Evolutionary conservation across 441 rosid genomes (phyloP), one percentile per base, ranked within the genome.

Genomic region (Gossypium lobatum): DNA sequence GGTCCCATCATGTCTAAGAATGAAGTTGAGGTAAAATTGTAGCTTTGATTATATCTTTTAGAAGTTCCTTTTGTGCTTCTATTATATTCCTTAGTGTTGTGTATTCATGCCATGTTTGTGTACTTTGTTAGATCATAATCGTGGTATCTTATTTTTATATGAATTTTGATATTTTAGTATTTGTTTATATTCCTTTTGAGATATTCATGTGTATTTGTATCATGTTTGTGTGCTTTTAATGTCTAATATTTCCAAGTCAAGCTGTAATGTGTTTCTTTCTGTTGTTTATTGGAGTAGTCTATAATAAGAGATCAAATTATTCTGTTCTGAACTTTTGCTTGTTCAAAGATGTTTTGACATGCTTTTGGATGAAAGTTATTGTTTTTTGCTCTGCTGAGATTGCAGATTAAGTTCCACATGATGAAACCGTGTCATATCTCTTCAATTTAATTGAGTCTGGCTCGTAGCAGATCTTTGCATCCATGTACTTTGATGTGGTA

Each of bases 1-100:
- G 20, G 26, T 73, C 42, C 97, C 53, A 83, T 96, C 71, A 87
- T 74, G 81, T 96, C 99, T 28, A 92, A 92, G 87, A 92, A 96
- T 78, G 99, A 96, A 79, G 77, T 87, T 77, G 77, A 80, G 88
- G 98, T 92, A 90, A 10, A 0, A 64, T 70, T 74, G 17, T 23
- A 14, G 48, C 57, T 60, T 53, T 26, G 70, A 6, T 31, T 31
- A 31, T 5, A 31, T 31, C 37, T 1, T 48, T 34, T 26, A 9
- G 39, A 50, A 37, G 18, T 70, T 6, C 21, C 14, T 65, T 72
- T 62, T 46, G 16, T 60, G 16, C 62, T 48, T 65, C 20, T 59
- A 52, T 13, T 21, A 37, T 14, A 7, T 55, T 42, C 53, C 45
- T 17, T 59, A 48, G 66, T 64, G 23, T 64, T 7, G 42, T 4